Base-by-base conservation (phyloP, 305 asterid species). In the Fraxinus velutina region DNA sequence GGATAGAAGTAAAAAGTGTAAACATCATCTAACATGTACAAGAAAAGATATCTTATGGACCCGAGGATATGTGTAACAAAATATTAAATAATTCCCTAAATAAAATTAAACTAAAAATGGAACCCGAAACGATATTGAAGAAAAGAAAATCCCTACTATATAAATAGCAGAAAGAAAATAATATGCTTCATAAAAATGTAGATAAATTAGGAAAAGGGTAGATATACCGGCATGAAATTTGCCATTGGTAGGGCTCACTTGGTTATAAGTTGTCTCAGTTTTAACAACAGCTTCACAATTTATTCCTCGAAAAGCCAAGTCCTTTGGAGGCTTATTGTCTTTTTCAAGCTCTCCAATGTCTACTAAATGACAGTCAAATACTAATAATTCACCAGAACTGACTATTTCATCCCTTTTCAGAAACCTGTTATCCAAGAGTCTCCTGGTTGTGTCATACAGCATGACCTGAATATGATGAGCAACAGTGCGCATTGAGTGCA, bases 361-460 rank as follows among this genome's bases (percentile, higher is more conserved):
- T 36, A 91, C 97, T 81, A 90, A 84, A 87, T 92, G 87, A 78
- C 96, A 93, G 55, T 90, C 96, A 83, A 93, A 82, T 64, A 82
- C 57, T 32, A 94, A 82, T 8, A 92, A 88, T 88, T 86, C 88
- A 68, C 98, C 98, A 85, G 92, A 85, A 77, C 79, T 73, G 81
- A 94, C 87, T 22, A 66, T 60, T 87, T 92, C 98, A 84, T 90
- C 90, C 79, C 84, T 89, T 84, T 86, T 93, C 85, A 93, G 86
- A 87, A 93, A 92, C 86, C 88, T 89, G 90, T 91, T 88, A 68
- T 86, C 89, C 71, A 94, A 84, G 85, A 87, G 92, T 84, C 88
- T 88, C 88, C 90, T 86, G 83, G 89, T 90, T 71, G 79, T 85
- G 80, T 93, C 97, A 83, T 86, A 92, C 86, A 94, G 84, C 90